A percentile compares a stretch with the other conserved stretches of the same genome.
Evolutionary conservation across 495 filamentous ascomycete species (phyloP).

Genomic region (Astrothelium macrocarpum): DNA sequence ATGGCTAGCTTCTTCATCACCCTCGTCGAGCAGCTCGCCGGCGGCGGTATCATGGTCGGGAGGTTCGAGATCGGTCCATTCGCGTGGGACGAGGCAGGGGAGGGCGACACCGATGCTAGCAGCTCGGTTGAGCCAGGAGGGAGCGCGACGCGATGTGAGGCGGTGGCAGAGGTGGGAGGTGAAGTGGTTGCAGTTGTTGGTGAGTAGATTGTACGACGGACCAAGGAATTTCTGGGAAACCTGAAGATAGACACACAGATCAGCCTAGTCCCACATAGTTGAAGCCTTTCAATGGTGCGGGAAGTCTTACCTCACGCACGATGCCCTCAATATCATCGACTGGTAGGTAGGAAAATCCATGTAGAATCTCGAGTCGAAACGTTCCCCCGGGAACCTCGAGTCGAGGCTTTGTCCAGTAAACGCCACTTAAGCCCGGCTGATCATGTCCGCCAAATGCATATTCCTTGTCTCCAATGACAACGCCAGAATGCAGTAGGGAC

Average conservation of each 20-base stretch:
- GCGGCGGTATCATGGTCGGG: conserved; percentile 64
- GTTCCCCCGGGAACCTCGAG: conserved; percentile 62
- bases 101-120: conserved; percentile 64
- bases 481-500: conserved; percentile 66
- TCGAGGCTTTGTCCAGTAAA: conserved; percentile 64
- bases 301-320: conserved; percentile 38
- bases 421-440: conserved; percentile 53
- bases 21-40: conserved; percentile 54
- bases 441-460: conserved; percentile 80
- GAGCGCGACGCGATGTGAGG: conserved; percentile 54
- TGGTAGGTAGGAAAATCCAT: conserved; percentile 58
- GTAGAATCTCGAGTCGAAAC: conserved; percentile 57
- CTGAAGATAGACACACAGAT: conserved; percentile 9
- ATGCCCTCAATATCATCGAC: conserved; percentile 56
- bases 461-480: conserved; percentile 65
- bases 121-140: conserved; percentile 67
- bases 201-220: conserved; percentile 63
- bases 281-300: background rate
- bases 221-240: conserved; percentile 59
- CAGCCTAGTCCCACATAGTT: background rate
- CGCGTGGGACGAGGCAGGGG: conserved; percentile 67
- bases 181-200: conserved; percentile 77
- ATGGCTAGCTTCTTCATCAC: conserved; percentile 38
- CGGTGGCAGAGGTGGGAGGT: conserved; percentile 57
- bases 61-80: conserved; percentile 58